Evolutionary conservation across 176 grass and related monocot genomes (phyloP), one percentile per base, ranked within the genome.

Genomic region (Oryza punctata): DNA sequence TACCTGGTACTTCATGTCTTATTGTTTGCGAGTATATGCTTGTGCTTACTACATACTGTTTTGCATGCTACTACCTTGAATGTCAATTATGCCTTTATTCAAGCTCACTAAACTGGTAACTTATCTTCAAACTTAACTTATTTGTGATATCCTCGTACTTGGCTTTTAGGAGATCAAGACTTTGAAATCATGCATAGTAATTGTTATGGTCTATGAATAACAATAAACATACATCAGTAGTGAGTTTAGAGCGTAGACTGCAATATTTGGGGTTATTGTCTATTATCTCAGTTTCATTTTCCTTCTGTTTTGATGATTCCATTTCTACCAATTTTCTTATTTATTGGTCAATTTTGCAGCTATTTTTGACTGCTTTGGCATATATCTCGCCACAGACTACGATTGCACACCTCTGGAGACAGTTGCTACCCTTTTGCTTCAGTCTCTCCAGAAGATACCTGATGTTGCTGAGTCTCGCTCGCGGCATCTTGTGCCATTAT

Each of bases 391-490:
- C 86, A 81, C 47, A 73, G 79, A 91, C 61, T 90, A 75, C 41
- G 96, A 95, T 88, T 91, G 82, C 59, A 98, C 92, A 30, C 92
- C 96, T 45, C 69, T 27, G 73, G 75, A 84, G 84, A 93, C 89
- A 14, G 69, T 98, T 8, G 76, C 65, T 23, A 73, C 85, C 69
- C 83, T 90, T 37, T 91, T 98, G 67, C 90, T 98, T 88, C 88
- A 90, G 66, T 87, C 88, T 26, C 89, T 95, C 77, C 96, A 93
- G 79, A 98, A 91, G 85, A 91, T 93, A 65, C 82, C 96, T 79
- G 91, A 98, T 80, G 83, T 98, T 93, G 90, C 91, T 45, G 85
- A 98, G 80, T 95, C 96, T 84, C 85, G 82, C 46, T 98, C 96
- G 73, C 92, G 91, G 50, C 91, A 98, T 59, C 86, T 98, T 86